Evolutionary conservation across 2,329 filamentous ascomycete species (phyloP), one percentile per base, ranked within the genome.

Genomic region (Nakataea oryzae): DNA sequence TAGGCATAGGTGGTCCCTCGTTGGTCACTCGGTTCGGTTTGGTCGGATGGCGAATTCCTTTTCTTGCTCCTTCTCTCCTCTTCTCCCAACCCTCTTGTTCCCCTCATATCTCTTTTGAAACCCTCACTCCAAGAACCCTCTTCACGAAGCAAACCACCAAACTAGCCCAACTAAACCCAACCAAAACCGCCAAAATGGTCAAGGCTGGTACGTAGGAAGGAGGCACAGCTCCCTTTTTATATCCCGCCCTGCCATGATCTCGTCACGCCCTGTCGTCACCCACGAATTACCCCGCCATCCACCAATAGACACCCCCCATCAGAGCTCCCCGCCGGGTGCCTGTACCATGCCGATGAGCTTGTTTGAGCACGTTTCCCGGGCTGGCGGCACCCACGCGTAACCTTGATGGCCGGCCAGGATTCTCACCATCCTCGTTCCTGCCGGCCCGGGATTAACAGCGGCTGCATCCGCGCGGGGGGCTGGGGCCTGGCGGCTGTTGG

Each of bases 151-250:
- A 30, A 63, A 61, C 9, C n/a, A 58, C 34, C 54, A 59, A 63
- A 63, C 62, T 59, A 66, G 63, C 65, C 65, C 63, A 65, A 64
- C 61, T 56, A 69, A 69, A 64, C 62, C 59, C 62, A 66, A 69
- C 69, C 63, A 73, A 70, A 81, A 70, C 79, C 81, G 79, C 81
- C 89, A 96, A 87, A 87, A 97, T 97, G 93, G 93, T 97, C 84
- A 97, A 96, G 86, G 93, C 93, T 81, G 91, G 91, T 96, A 86
- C 34, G 60, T 60, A 17, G 27, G 28, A 54, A 14, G 28, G 12
- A 55, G 24, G 41, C 41, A 14, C 14, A 47, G 14, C 2, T 17
- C 34, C 14, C 17, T 8, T 50, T n/a, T 50, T n/a, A 50, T n/a
- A 50, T 24, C 41, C 11, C 41, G 3, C 41, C 32, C 13, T 21